Conservation (phyloP, 1,139 yeast species). For the Taphrina wiesneri region DNA sequence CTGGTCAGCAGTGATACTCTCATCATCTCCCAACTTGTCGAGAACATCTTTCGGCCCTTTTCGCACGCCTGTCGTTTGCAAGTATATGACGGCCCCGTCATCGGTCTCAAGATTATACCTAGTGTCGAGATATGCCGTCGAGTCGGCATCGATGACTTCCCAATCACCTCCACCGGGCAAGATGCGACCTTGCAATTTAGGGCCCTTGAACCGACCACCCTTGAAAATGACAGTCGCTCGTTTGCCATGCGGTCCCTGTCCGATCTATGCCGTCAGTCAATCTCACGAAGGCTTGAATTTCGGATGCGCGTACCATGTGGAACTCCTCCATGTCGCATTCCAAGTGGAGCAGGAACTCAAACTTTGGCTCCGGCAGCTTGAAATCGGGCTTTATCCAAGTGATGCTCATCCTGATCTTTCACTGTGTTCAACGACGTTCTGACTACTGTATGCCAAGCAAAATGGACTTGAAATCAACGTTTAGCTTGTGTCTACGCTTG, state of each 20-base stretch:
- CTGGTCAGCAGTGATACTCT: conserved; percentile 27
- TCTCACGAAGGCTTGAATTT: not conserved
- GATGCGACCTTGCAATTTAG: conserved; percentile 12
- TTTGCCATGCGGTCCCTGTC: conserved; percentile 28
- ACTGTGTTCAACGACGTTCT: not conserved
- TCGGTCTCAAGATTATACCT: conserved; percentile 26
- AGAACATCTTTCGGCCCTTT: conserved; percentile 28
- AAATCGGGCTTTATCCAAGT: conserved; percentile 19
- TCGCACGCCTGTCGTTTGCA: conserved; percentile 26
- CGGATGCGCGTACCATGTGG: not conserved
- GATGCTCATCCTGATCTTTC: not conserved
- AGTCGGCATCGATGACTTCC: conserved; percentile 25
- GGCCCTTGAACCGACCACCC: conserved; percentile 33
- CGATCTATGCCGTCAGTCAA: not conserved
- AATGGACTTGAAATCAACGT: too few relatives aligned
- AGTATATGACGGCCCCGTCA: conserved; percentile 30
- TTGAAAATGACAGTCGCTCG: conserved; percentile 32
- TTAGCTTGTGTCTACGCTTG: too few relatives aligned
- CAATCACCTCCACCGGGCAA: conserved; percentile 33
- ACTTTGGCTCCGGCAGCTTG: conserved; percentile 25
- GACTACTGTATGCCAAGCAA: not conserved
- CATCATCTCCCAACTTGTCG: conserved; percentile 28
- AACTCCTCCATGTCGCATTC: conserved; percentile 34
- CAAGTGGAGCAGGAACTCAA: conserved; percentile 28
- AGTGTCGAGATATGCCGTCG: conserved; percentile 31